Percentiles rank a stretch among this genome's conserved stretches.
phyloP scores from a whole-genome alignment of 2,329 filamentous ascomycete genomes.

The Pseudogymnoascus sp. region DNA sequence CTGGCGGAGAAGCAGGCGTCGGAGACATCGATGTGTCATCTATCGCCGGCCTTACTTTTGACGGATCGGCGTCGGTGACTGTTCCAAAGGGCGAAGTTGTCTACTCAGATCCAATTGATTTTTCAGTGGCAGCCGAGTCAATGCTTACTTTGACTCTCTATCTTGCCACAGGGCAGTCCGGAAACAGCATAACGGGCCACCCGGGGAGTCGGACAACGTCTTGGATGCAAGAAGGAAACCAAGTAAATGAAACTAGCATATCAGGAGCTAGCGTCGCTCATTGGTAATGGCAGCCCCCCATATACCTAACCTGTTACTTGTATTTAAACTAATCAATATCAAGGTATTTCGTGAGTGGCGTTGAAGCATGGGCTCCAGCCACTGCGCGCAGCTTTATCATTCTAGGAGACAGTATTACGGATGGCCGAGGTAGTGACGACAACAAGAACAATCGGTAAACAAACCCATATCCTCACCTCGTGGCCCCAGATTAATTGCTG shows the following conservation, averaged over 20 bases:
- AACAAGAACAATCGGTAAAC: slow-evolving; percentile 49
- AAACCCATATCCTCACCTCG: not conserved
- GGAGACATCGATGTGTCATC: slow-evolving; percentile 45
- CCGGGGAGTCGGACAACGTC: slow-evolving; percentile 58
- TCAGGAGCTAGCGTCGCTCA: slow-evolving; percentile 29
- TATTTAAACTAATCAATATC: slow-evolving; percentile 13
- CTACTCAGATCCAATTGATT: slow-evolving; percentile 55
- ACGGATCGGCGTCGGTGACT: slow-evolving; percentile 42
- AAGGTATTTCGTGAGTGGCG: slow-evolving; percentile 53
- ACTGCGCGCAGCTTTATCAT: slow-evolving; percentile 42
- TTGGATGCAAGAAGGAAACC: slow-evolving; percentile 52
- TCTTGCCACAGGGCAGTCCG: slow-evolving; percentile 47
- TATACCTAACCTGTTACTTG: too few species aligned
- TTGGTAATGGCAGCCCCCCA: slow-evolving; percentile 27
- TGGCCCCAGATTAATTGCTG: not conserved
- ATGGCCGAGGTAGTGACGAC: slow-evolving; percentile 55
- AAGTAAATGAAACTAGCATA: slow-evolving; percentile 38
- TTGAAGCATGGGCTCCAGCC: slow-evolving; percentile 49
- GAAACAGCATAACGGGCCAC: slow-evolving; percentile 54
- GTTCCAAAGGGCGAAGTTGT: slow-evolving; percentile 50
- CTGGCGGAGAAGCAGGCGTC: slow-evolving; percentile 46
- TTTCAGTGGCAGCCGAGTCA: slow-evolving; percentile 42
- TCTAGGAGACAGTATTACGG: slow-evolving; percentile 60
- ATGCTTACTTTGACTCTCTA: slow-evolving; percentile 55
- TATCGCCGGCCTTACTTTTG: slow-evolving; percentile 50